Evolutionary conservation across 331 rosid species (phyloP), one percentile per base, ranked within the genome.

Genomic region (Malus hybrid): DNA sequence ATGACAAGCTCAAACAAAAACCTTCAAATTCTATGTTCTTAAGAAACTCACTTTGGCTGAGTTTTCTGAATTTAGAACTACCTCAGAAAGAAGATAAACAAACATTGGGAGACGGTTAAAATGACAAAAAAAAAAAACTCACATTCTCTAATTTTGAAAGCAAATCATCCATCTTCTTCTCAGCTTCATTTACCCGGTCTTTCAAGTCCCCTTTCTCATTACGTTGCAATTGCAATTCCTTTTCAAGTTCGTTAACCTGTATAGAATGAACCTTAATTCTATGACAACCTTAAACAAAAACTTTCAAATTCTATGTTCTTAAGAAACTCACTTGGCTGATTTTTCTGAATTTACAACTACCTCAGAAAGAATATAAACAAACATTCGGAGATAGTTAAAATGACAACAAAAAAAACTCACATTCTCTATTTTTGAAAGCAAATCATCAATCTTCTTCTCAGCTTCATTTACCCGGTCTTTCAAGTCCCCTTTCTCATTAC

Each of bases 91-190:
- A 74, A 6, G 31, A 78, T 67, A 73, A 22, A 24, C 31, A 29
- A 69, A 64, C 63, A 28, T 16, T 67, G 1, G 50, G 32, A 28
- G 44, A 73, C 24, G 33, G 42, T 7, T 63, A 60, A 66, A 24
- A 65, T 24, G 59, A 73, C 50, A 62, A 50, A 60, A 66, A 65
- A 59, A 55, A 56, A 29, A 74, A 31, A 80, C 93, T 85, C 79
- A 92, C 99, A 68, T 84, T 81, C 66, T 82, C 88, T 68, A 92
- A 74, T 80, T 86, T 87, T 32, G 78, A 84, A 84, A 84, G 67
- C 87, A 92, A 77, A 67, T 80, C 79, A 31, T 67, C 56, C 65
- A 84, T 80, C 80, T 84, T 85, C 77, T 74, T 83, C 81, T 88
- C 86, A 22, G 89, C 88, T 67, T 82, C 86, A 63, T 79, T 85